phyloP scores from a whole-genome alignment of 192 early-diverging fungal species.

The Coemansia sp. region DNA sequence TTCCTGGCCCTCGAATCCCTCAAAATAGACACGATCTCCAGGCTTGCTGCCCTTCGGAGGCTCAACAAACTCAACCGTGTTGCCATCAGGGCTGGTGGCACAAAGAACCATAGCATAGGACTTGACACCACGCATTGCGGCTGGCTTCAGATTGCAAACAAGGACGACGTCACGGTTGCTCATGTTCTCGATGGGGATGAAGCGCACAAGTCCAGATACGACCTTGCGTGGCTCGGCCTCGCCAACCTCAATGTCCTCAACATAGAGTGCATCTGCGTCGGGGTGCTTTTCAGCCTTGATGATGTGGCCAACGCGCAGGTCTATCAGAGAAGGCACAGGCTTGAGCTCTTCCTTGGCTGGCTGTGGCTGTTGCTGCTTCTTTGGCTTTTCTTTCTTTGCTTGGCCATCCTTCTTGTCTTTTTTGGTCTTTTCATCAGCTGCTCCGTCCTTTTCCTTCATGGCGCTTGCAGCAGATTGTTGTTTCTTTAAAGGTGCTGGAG shows the following conservation, averaged over 20 bases:
- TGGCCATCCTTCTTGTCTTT: constrained; percentile 58
- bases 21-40: constrained; percentile 90
- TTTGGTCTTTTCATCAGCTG: constrained; percentile 25
- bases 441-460: constrained; percentile 27
- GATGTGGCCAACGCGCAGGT: constrained; percentile 93
- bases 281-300: constrained; percentile 81
- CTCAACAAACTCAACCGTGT: constrained; percentile 86
- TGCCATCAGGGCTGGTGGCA: constrained; percentile 80
- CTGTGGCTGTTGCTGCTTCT: constrained; percentile 59
- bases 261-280: constrained; percentile 95
- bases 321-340: constrained; percentile 77
- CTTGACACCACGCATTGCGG: constrained; percentile 90
- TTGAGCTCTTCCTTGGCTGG: constrained; percentile 45
- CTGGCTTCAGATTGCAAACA: constrained; percentile 95
- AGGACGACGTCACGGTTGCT: constrained; percentile 67
- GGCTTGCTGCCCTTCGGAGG: constrained; percentile 84
- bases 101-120: constrained; percentile 95
- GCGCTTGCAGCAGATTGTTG: constrained; percentile 35
- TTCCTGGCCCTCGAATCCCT: constrained; percentile 76
- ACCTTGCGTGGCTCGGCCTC: constrained; percentile 84
- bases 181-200: constrained; percentile 89
- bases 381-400: constrained; percentile 46
- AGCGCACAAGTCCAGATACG: constrained; percentile 90
- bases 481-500: constrained; percentile 54
- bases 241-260: constrained; percentile 92